These are phyloP conservation scores for Macrocybe gigantea DNA, from an alignment of 768 basidiomycete genomes.

Conservation along the genomic window DNA sequence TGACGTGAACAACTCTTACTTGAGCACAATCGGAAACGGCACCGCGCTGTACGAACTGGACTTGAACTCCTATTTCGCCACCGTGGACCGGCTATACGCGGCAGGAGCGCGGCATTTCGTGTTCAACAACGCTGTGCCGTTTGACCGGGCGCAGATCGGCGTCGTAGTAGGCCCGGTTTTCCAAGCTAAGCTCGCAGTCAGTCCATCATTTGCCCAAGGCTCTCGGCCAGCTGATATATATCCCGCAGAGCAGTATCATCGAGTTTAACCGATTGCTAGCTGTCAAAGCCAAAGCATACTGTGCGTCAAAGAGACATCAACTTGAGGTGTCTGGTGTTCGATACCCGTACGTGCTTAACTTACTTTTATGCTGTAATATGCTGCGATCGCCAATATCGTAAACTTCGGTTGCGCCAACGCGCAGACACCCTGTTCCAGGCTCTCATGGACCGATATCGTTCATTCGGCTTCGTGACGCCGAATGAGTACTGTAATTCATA, in stretches of 20 bases:
- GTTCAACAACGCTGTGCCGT: conserved; percentile 16
- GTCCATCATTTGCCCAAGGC: neutral
- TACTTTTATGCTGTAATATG: too few relatives aligned
- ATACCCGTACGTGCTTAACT: conserved; percentile 10
- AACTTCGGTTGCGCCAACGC: too few relatives aligned
- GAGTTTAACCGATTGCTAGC: conserved; percentile 15
- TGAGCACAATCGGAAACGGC: conserved; percentile 12
- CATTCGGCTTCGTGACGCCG: conserved; percentile 14
- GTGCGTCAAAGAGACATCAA: conserved; percentile 12
- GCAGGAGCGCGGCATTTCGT: conserved; percentile 17
- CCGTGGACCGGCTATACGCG: conserved; percentile 12
- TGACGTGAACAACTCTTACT: conserved; percentile 14
- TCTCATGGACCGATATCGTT: conserved; percentile 11
- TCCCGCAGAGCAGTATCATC: conserved; percentile 10
- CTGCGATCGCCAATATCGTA: neutral
- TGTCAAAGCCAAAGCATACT: conserved; percentile 10
- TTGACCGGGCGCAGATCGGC: conserved; percentile 15
- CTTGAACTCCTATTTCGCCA: conserved; percentile 13
- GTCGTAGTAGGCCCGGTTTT: conserved; percentile 9
- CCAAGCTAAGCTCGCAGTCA: conserved; percentile 14
- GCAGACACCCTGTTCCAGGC: conserved; percentile 12
- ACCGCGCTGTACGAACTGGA: conserved; percentile 11
- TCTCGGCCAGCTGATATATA: neutral
- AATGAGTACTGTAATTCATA: conserved; percentile 12
- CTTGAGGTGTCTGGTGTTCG: conserved; percentile 10